Conservation (phyloP, 2,329 filamentous ascomycete genomes). For the Microcyclospora tardicrescens region DNA sequence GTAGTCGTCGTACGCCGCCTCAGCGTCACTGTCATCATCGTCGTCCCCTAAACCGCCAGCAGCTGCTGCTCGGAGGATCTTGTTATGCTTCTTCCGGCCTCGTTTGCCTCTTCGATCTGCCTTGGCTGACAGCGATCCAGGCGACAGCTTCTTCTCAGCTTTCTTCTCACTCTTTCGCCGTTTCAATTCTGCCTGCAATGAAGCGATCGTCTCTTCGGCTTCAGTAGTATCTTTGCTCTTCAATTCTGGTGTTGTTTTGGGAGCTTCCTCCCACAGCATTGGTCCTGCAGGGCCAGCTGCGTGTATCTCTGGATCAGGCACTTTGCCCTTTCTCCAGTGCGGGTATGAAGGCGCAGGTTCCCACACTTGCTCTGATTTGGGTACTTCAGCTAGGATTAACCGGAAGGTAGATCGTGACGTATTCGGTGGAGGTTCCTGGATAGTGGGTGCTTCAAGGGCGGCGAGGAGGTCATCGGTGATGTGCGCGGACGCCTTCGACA, state of each 20-base stretch:
- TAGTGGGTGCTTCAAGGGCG: constrained; percentile 5
- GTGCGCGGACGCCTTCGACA: constrained; percentile 3
- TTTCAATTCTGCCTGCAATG: constrained; percentile 16
- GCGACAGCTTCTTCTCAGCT: constrained; percentile 5
- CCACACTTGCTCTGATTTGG: constrained; percentile 9
- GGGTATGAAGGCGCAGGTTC: constrained; percentile 13
- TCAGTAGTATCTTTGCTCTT: neutral
- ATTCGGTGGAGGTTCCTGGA: neutral
- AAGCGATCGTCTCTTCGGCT: constrained; percentile 10
- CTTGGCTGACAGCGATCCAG: no score
- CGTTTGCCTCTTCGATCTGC: constrained; percentile 14
- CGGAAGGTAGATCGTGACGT: no score
- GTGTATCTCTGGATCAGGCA: no score
- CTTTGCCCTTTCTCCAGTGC: constrained; percentile 14
- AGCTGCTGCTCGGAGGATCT: constrained; percentile 12
- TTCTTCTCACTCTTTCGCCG: constrained; percentile 14
- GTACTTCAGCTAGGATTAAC: constrained; percentile 3
- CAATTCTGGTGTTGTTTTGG: neutral
- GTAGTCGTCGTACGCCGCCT: constrained; percentile 49
- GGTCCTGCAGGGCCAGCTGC: neutral
- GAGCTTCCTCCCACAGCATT: constrained; percentile 8
- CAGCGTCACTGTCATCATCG: constrained; percentile 24
- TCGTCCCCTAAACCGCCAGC: constrained; percentile 38
- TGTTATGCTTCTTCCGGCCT: constrained; percentile 22
- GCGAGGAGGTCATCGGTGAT: constrained; percentile 15